Evolutionary conservation across 2,329 filamentous ascomycete genomes (phyloP), one percentile per base, ranked within the genome.

Genomic region (Colletotrichum karsti): DNA sequence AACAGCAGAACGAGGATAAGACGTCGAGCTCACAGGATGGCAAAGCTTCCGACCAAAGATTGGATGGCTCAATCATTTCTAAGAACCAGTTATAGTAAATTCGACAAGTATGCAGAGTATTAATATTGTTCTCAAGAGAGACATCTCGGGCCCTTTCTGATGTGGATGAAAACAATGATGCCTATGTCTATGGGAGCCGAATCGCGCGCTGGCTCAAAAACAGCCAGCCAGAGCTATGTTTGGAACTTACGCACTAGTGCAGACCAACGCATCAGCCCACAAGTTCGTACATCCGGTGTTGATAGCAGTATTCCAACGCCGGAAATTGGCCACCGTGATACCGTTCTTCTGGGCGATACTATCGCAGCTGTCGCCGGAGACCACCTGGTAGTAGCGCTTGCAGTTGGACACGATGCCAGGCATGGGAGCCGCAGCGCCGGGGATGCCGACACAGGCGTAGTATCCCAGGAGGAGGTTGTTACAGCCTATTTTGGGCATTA

Each of bases 241-340:
- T n/a, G 26, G 6, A 55, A 26, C 53, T 37, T 46, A 58, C 7
- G 55, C 55, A 44, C 46, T 33, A 13, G 55, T 58, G 26, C 39
- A 55, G 20, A 58, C 39, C 55, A 58, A 39, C 44, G 55, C 55
- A 58, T 58, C 53, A n/a, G 58, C 28, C 57, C 59, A 70, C 10
- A 73, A 57, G 7, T 56, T 61, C 6, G 42, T 61, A 48, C 71
- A 75, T 18, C 48, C 46, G 2, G 30, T 53, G 15, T 63, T 67
- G 4, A 69, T 62, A 5, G 26, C n/a, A 1, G 70, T 67, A 51
- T 74, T 75, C 73, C 72, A 75, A 28, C 35, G 42, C 5, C 20
- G 70, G 39, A 80, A 73, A 10, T 77, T 50, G 8, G 69, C 55
- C 9, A 74, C 50, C 1, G 72, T 57, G 48, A 78, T 74, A 9